Conservation (phyloP, 768 basidiomycete genomes). For the Leccinum barrowsii region DNA sequence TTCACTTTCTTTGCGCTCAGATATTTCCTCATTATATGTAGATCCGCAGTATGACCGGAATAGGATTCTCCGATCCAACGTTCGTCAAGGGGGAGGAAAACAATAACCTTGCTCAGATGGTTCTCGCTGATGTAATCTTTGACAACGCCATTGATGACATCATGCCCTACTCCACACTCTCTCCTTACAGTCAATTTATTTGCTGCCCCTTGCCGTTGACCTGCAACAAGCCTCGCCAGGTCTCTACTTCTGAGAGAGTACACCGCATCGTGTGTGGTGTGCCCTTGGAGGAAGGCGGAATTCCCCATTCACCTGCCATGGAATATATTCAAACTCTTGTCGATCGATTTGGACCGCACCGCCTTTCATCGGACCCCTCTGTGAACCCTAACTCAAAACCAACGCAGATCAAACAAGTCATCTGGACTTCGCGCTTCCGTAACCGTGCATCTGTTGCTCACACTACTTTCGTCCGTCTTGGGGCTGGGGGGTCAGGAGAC, state of each 20-base stretch:
- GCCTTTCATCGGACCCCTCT: constrained; percentile 34
- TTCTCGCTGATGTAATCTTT: constrained; percentile 47
- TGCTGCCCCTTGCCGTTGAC: constrained; percentile 34
- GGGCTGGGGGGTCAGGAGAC: background rate
- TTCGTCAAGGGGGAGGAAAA: constrained; percentile 21
- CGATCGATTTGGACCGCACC: constrained; percentile 37
- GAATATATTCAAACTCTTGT: constrained; percentile 43
- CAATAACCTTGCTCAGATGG: constrained; percentile 36
- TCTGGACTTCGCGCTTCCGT: constrained; percentile 47
- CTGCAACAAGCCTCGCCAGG: constrained; percentile 18
- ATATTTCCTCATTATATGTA: constrained; percentile 12
- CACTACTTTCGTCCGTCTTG: constrained; percentile 33
- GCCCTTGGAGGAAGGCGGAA: constrained; percentile 31
- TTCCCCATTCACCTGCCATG: constrained; percentile 35
- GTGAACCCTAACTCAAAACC: constrained; percentile 30
- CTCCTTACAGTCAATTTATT: constrained; percentile 34
- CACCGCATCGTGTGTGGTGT: constrained; percentile 43
- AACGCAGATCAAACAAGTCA: constrained; percentile 32
- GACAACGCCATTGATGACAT: background rate
- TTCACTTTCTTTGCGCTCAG: background rate
- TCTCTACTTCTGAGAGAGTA: constrained; percentile 12
- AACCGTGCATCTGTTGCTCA: constrained; percentile 44
- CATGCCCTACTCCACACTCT: constrained; percentile 22
- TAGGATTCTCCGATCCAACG: constrained; percentile 44
- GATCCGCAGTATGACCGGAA: constrained; percentile 41